Evolutionary conservation across 2,329 filamentous ascomycete species (phyloP).

Genomic region (Fonsecaea multimorphosa): DNA sequence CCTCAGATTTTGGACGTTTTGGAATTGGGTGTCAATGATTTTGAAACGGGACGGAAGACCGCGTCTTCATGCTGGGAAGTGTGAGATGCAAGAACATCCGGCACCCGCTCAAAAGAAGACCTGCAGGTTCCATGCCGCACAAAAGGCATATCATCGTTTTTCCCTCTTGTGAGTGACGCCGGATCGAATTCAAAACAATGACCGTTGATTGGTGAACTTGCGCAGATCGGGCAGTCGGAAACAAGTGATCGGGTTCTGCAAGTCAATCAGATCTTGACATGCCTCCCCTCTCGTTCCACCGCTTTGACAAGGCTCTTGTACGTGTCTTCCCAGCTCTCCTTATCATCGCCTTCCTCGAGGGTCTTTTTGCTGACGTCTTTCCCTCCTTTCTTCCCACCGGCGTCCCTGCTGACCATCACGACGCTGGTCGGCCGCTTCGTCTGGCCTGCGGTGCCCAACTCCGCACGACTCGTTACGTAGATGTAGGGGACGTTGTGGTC

Average conservation of each 20-base stretch:
- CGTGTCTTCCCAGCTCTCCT: conserved; percentile 57
- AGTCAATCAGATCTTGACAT: conserved; percentile 58
- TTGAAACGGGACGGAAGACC: background rate
- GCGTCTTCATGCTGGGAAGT: background rate
- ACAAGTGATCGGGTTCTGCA: background rate
- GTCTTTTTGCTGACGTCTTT: conserved; percentile 58
- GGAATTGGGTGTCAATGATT: background rate
- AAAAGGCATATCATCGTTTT: background rate
- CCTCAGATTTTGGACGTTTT: too few species aligned
- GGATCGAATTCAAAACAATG: background rate
- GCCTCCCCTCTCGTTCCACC: conserved; percentile 63
- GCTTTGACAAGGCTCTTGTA: conserved; percentile 65
- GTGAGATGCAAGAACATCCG: background rate
- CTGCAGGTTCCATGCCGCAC: background rate
- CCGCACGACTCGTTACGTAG: conserved; percentile 89
- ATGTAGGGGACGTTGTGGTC: conserved; percentile 97
- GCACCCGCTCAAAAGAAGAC: background rate
- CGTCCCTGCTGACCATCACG: conserved; percentile 74
- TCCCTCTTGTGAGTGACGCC: background rate
- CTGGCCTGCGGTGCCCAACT: conserved; percentile 89
- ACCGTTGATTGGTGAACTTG: background rate
- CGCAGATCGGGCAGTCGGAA: background rate
- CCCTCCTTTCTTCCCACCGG: conserved; percentile 54
- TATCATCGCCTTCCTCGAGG: conserved; percentile 52
- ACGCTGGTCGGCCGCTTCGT: conserved; percentile 97